Conservation (phyloP, 352 stramenopile genomes). For the Pythium insidiosum region DNA sequence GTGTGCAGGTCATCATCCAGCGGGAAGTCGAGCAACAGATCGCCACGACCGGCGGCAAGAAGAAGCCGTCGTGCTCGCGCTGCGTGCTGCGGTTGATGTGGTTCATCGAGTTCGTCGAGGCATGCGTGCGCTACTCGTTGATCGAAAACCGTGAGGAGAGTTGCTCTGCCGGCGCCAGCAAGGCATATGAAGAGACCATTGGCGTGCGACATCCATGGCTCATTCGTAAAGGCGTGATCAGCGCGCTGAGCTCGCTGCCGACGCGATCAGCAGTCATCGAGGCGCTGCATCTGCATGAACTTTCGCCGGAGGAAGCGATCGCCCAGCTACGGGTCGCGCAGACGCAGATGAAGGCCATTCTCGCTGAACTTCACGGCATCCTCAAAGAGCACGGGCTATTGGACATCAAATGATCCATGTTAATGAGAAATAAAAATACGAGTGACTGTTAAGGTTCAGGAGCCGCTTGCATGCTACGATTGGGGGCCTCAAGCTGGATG, state of each 20-base stretch:
- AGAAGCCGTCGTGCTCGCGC: conserved; percentile 71
- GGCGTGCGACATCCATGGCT: conserved; percentile 76
- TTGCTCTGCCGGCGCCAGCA: conserved; percentile 49
- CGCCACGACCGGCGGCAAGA: conserved; percentile 65
- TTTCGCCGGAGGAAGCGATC: conserved; percentile 23
- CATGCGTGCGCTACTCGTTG: conserved; percentile 57
- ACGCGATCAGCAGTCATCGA: conserved; percentile 44
- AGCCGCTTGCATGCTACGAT: too few species aligned
- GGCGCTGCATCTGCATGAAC: conserved; percentile 29
- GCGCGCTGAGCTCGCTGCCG: conserved; percentile 55
- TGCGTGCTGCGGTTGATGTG: conserved; percentile 68
- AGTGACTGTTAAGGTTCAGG: too few species aligned
- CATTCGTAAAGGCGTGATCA: conserved; percentile 79
- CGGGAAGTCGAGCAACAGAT: conserved; percentile 55
- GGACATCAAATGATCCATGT: conserved; percentile 51
- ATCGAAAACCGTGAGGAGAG: conserved; percentile 60
- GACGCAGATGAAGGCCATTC: conserved; percentile 31
- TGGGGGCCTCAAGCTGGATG: too few species aligned
- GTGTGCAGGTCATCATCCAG: conserved; percentile 43
- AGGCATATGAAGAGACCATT: conserved; percentile 80
- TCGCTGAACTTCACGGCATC: conserved; percentile 38
- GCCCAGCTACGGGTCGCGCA: conserved; percentile 33
- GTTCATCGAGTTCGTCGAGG: conserved; percentile 83
- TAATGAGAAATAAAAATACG: neutral
- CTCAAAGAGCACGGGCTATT: conserved; percentile 59